Conservation (phyloP, 2,329 filamentous ascomycete species). For the Acarospora socialis region DNA sequence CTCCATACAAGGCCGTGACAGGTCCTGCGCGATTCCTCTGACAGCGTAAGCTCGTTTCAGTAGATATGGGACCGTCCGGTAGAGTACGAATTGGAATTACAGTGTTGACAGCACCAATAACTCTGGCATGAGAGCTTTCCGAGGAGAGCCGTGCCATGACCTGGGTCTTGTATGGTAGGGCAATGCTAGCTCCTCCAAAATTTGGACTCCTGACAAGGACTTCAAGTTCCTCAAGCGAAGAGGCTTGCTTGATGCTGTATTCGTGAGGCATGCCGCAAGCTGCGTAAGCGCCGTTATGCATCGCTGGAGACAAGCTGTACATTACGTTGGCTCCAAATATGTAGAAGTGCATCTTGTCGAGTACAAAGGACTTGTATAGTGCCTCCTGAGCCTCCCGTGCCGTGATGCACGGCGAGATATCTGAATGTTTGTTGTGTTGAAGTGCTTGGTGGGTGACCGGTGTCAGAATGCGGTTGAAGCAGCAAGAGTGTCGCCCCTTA, state of each 20-base stretch:
- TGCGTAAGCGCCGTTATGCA: conserved; percentile 58
- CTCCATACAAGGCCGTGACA: conserved; percentile 56
- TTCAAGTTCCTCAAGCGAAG: conserved; percentile 47
- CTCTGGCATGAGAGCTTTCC: conserved; percentile 56
- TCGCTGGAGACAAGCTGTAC: conserved; percentile 61
- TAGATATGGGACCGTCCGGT: conserved; percentile 38
- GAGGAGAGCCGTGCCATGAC: conserved; percentile 50
- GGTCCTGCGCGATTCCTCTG: conserved; percentile 51
- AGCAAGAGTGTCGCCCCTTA: conserved; percentile 49
- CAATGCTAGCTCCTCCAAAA: conserved; percentile 60
- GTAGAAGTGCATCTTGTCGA: conserved; percentile 56
- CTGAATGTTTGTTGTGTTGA: conserved; percentile 27
- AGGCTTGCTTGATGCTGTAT: conserved; percentile 50
- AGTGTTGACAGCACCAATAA: conserved; percentile 65
- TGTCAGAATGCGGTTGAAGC: conserved; percentile 51
- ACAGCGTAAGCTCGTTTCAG: conserved; percentile 40
- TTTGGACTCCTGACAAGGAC: conserved; percentile 48
- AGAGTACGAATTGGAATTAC: conserved; percentile 54
- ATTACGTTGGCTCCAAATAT: conserved; percentile 59
- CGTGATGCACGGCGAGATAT: conserved; percentile 40
- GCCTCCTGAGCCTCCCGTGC: conserved; percentile 49
- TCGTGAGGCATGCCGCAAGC: conserved; percentile 54
- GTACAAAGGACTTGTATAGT: conserved; percentile 51
- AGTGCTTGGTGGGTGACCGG: conserved; percentile 41
- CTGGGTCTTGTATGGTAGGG: conserved; percentile 60